phyloP scores from a whole-genome alignment of 139 green algal species.

The Chlamydomonas sp. region DNA sequence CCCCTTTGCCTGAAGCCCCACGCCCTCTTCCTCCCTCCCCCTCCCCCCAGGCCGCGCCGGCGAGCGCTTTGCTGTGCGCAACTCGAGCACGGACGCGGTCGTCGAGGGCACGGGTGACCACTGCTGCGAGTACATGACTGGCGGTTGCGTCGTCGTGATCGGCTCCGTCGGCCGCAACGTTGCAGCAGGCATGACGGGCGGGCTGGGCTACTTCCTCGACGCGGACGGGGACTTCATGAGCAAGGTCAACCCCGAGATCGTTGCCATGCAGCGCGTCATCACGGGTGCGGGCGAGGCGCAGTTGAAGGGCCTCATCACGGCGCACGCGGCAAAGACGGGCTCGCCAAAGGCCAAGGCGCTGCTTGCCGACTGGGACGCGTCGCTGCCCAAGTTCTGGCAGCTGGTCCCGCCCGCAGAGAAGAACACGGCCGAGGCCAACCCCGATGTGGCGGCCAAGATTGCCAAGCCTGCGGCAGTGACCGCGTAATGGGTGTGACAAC shows the following conservation, averaged over 20 bases:
- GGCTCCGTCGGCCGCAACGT: conserved; percentile 91
- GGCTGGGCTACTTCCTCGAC: conserved; percentile 96
- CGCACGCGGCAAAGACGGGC: conserved; percentile 77
- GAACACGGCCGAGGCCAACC: conserved; percentile 58
- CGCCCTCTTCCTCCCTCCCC: not conserved
- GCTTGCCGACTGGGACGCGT: conserved; percentile 71
- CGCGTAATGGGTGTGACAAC: not conserved
- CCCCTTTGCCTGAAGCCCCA: not conserved
- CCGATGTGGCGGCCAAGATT: conserved; percentile 1
- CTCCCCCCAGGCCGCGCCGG: conserved; percentile 62
- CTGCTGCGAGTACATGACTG: conserved; percentile 82
- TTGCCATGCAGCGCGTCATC: conserved; percentile 82
- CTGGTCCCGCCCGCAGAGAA: conserved; percentile 84
- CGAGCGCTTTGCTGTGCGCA: conserved; percentile 76
- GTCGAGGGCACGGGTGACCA: conserved; percentile 96
- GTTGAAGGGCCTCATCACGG: conserved; percentile 71
- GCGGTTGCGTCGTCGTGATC: conserved; percentile 27
- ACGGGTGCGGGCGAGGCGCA: conserved; percentile 80
- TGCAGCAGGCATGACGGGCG: conserved; percentile 92
- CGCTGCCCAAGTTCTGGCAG: conserved; percentile 89
- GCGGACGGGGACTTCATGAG: conserved; percentile 81
- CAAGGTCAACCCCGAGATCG: conserved; percentile 96
- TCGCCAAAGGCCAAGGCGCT: conserved; percentile 62
- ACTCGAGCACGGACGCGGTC: conserved; percentile 85
- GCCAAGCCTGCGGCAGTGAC: not conserved